A percentile compares a stretch with the other conserved stretches of the same genome.
phyloP scores from a whole-genome alignment of 306 rosid genomes.

The Hippophae tibetana region DNA sequence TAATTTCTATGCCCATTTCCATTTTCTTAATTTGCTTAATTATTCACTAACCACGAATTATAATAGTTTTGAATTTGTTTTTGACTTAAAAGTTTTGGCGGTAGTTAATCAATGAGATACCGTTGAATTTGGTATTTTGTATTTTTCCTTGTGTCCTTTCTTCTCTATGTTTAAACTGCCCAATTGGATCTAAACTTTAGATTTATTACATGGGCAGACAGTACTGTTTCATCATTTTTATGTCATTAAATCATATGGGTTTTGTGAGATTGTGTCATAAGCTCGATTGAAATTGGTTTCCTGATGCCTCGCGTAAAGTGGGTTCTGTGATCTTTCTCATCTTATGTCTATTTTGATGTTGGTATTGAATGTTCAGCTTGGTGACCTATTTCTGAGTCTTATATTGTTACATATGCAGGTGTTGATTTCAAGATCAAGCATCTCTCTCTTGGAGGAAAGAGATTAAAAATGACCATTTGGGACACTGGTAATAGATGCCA shows the following conservation, averaged over 20 bases:
- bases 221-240: neutral
- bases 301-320: neutral
- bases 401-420: slow-evolving; percentile 32
- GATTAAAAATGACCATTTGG: slow-evolving; percentile 91
- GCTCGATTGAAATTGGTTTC: neutral
- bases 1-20: slow-evolving; percentile 5
- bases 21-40: slow-evolving; percentile 1
- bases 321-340: neutral
- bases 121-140: slow-evolving; percentile 4
- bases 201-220: neutral
- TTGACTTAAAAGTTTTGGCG: too few species aligned
- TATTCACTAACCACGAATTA: neutral
- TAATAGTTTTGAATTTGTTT: too few species aligned
- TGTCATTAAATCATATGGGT: neutral
- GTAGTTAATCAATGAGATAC: neutral
- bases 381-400: too few species aligned
- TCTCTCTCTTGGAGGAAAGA: slow-evolving; percentile 75
- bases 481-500: slow-evolving; percentile 54
- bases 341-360: neutral
- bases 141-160: neutral
- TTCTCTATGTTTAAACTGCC: neutral
- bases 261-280: neutral
- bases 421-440: slow-evolving; percentile 96
- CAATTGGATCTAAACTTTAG: slow-evolving; percentile 24
- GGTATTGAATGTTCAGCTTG: neutral